Evolutionary conservation across 2,329 filamentous ascomycete species (phyloP).

Genomic region (Hawksworthiomyces lignivorus): DNA sequence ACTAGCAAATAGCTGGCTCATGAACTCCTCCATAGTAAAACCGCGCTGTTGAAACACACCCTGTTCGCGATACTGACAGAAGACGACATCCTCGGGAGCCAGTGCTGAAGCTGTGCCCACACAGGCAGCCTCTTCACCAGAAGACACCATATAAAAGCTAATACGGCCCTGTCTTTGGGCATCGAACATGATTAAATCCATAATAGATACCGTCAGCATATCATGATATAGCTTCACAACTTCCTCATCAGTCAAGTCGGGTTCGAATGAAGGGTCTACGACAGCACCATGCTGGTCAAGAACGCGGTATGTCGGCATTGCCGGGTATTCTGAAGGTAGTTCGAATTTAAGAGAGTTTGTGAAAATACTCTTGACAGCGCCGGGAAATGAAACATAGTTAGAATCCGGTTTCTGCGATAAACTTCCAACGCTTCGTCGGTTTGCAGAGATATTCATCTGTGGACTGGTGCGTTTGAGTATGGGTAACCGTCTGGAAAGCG

Average conservation of each 20-base stretch:
- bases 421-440: slow-evolving; percentile 30
- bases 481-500: neutral
- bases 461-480: too few relatives aligned
- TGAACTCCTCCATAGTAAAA: slow-evolving; percentile 80
- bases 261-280: slow-evolving; percentile 63
- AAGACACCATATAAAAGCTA: slow-evolving; percentile 96
- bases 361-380: slow-evolving; percentile 92
- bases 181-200: slow-evolving; percentile 98
- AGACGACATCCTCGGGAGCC: slow-evolving; percentile 78
- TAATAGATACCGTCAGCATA: slow-evolving; percentile 66
- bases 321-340: slow-evolving; percentile 60
- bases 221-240: slow-evolving; percentile 54
- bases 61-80: slow-evolving; percentile 89
- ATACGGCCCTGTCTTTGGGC: slow-evolving; percentile 90
- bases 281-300: slow-evolving; percentile 83
- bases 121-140: slow-evolving; percentile 89
- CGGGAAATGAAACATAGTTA: slow-evolving; percentile 67
- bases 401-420: slow-evolving; percentile 50
- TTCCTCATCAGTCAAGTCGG: slow-evolving; percentile 59
- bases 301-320: slow-evolving; percentile 85
- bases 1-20: slow-evolving; percentile 92
- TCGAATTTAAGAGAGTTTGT: slow-evolving; percentile 73
- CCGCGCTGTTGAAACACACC: slow-evolving; percentile 87
- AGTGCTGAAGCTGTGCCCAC: slow-evolving; percentile 83
- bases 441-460: neutral